Conservation (phyloP, 257 asterid genomes). For the Rauvolfia tetraphylla region DNA sequence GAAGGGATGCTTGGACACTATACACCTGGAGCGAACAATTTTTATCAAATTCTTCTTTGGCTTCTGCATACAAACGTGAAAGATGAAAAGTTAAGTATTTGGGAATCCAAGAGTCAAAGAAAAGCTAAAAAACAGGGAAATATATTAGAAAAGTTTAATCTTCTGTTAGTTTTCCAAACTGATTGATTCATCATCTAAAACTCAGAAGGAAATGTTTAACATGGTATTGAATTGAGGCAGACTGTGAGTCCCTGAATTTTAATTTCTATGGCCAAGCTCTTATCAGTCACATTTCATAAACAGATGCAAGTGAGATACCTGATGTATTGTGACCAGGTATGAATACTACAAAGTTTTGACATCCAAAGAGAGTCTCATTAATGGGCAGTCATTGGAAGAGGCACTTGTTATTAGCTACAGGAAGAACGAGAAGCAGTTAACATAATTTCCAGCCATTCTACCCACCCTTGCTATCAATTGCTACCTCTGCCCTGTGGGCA, state of each 20-base stretch:
- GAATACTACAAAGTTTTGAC: background rate
- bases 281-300: background rate
- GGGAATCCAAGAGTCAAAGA: slow-evolving; percentile 1
- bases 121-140: background rate
- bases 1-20: slow-evolving; percentile 85
- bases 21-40: slow-evolving; percentile 75
- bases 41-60: slow-evolving; percentile 64
- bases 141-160: background rate
- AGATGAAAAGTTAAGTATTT: background rate
- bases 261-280: background rate
- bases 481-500: background rate
- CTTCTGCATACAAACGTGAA: slow-evolving; percentile 41
- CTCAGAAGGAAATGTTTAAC: background rate
- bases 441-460: background rate
- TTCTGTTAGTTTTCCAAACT: background rate
- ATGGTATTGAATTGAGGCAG: background rate
- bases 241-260: background rate
- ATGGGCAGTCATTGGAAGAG: no score
- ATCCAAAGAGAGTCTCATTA: background rate
- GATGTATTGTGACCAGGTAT: no score
- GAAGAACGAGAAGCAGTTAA: background rate
- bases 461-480: background rate
- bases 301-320: background rate
- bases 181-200: background rate
- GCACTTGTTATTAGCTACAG: background rate